Conservation (phyloP, 2,329 filamentous ascomycete genomes). For the Fusarium chuoi region DNA sequence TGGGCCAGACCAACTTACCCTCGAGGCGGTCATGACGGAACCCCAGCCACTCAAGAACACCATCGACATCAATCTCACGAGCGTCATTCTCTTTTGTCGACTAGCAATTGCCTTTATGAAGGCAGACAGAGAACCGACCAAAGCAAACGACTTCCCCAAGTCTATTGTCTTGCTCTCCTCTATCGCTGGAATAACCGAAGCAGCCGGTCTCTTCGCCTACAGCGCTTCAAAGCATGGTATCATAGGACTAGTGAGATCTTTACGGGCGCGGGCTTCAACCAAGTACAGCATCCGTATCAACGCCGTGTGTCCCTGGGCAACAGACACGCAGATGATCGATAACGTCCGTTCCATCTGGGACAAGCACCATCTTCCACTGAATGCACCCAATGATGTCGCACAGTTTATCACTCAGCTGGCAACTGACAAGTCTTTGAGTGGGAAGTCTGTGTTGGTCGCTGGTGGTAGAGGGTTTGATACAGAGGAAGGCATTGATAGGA, state of each 20-base stretch:
- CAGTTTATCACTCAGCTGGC: neutral
- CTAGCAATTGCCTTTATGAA: neutral
- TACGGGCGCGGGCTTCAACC: rapidly evolving
- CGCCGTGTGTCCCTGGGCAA: neutral
- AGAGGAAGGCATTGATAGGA: neutral
- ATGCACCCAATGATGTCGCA: neutral
- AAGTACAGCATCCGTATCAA: neutral
- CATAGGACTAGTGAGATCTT: neutral
- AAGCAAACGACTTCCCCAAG: neutral
- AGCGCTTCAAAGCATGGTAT: neutral
- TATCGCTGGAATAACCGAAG: neutral
- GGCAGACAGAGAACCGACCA: rapidly evolving
- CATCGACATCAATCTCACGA: neutral
- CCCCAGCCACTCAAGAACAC: neutral
- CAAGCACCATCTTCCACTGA: neutral
- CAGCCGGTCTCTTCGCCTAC: neutral
- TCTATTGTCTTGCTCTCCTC: neutral
- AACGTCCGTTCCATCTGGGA: neutral
- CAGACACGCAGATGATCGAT: slow-evolving; percentile 2
- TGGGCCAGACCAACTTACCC: neutral
- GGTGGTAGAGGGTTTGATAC: neutral
- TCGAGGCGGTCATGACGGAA: neutral
- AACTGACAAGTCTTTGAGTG: neutral
- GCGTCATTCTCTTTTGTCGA: neutral
- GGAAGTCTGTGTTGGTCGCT: neutral